These are phyloP conservation scores for Rhizopogon salebrosus DNA, from an alignment of 768 basidiomycete species.

Conservation along the genomic window DNA sequence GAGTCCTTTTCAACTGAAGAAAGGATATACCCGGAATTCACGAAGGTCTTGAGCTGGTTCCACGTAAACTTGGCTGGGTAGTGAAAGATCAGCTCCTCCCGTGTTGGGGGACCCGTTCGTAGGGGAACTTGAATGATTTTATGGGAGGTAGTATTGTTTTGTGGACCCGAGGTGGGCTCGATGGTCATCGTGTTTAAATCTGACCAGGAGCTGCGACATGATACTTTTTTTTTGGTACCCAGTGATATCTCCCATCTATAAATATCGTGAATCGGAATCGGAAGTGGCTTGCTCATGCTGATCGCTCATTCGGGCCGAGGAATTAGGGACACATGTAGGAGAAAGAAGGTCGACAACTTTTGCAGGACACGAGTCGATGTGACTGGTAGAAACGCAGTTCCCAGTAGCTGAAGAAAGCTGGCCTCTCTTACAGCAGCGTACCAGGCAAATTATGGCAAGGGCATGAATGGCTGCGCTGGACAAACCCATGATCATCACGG, in stretches of 20 bases:
- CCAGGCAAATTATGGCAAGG: background rate
- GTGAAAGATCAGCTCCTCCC: constrained; percentile 56
- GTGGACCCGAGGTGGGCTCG: background rate
- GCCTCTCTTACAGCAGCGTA: too few relatives aligned
- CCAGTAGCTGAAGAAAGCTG: too few relatives aligned
- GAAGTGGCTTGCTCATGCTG: too few relatives aligned
- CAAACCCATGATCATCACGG: background rate
- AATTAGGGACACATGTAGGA: too few relatives aligned
- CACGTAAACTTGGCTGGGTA: constrained; percentile 79
- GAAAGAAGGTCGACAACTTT: too few relatives aligned
- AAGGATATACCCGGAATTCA: constrained; percentile 64
- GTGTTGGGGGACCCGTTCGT: constrained; percentile 60
- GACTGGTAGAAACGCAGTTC: too few relatives aligned
- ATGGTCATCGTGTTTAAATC: constrained; percentile 5
- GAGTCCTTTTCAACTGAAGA: background rate
- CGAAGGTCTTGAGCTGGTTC: constrained; percentile 68
- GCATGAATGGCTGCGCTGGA: background rate
- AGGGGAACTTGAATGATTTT: constrained; percentile 29
- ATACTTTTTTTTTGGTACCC: too few relatives aligned
- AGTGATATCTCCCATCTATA: too few relatives aligned
- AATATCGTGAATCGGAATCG: too few relatives aligned
- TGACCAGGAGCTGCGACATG: background rate
- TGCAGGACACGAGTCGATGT: too few relatives aligned
- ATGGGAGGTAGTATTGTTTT: background rate
- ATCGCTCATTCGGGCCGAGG: too few relatives aligned